These are phyloP conservation scores for Penicillium canariense DNA, from an alignment of 495 filamentous ascomycete genomes.

Conservation along the genomic window DNA sequence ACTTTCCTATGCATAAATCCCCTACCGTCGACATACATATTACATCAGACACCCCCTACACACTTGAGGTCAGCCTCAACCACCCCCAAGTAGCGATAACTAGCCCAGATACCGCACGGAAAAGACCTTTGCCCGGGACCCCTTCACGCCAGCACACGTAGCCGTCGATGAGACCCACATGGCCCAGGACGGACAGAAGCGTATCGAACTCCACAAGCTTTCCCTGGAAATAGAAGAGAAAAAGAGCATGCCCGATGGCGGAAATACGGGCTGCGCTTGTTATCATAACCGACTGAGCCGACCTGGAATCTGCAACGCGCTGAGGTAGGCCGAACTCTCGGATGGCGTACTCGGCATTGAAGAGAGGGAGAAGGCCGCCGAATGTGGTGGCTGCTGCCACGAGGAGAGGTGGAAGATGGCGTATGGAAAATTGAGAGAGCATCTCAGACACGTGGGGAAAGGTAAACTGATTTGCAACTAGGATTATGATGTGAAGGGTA, in stretches of 20 bases:
- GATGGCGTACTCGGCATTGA: constrained; percentile 28
- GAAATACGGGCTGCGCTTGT: constrained; percentile 27
- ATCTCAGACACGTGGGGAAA: too few relatives aligned
- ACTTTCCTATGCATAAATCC: too few relatives aligned
- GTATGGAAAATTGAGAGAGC: constrained; percentile 14
- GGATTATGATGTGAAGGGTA: too few relatives aligned
- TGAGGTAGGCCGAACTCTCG: constrained; percentile 33
- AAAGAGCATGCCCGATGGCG: constrained; percentile 26
- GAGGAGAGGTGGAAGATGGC: constrained; percentile 31
- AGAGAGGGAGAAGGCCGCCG: constrained; percentile 29
- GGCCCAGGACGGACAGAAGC: constrained; percentile 29
- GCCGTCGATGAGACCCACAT: constrained; percentile 27
- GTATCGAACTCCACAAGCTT: constrained; percentile 29
- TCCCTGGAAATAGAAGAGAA: constrained; percentile 24
- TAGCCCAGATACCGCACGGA: constrained; percentile 30
- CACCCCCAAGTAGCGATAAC: constrained; percentile 24
- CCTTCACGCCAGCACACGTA: constrained; percentile 34
- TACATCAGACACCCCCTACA: background rate
- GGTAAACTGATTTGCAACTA: too few relatives aligned
- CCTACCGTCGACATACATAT: too few relatives aligned
- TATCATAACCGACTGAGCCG: constrained; percentile 27
- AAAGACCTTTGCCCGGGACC: constrained; percentile 24
- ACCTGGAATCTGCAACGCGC: constrained; percentile 23
- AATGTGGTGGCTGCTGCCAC: constrained; percentile 26
- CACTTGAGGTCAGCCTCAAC: constrained; percentile 21